Base-by-base conservation (phyloP, 2,329 filamentous ascomycete genomes). In the Curvularia verruculosa region DNA sequence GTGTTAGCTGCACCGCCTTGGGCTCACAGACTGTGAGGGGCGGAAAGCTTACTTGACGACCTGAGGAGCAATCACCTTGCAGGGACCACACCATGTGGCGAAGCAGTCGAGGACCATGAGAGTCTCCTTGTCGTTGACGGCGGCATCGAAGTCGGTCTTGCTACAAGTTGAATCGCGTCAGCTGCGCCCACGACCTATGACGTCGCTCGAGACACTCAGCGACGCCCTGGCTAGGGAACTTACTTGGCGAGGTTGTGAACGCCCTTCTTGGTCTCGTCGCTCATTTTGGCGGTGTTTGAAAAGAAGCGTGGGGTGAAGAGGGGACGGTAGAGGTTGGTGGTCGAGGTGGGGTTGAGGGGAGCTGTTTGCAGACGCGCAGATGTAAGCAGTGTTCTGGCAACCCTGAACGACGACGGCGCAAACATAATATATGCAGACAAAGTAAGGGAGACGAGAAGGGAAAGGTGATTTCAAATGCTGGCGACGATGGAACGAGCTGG, bases 61-160 rank as follows among this genome's bases (percentile, higher is more conserved):
- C 61, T 87, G 78, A 58, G 93, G 94, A 18, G 92, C 86, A 71
- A 97, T 95, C 70, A 88, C 84, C 83, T 93, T 96, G 89, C 94
- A 98, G 59, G 94, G 94, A 59, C 92, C 92, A 82, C 94, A 98
- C 93, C 93, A 97, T 61, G 82, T 87, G 54, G 93, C 93, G 78
- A 89, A 92, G 81, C 87, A 92, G 82, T 98, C 94, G 71, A 98
- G 81, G 59, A 97, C 81, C 67, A 96, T 85, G 63, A 90, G 77
- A 51, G 82, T 83, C 71, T 86, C 78, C 53, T 81, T 68, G 49
- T 80, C 71, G 53, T 80, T 74, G 58, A 89, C 68, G 55, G 84
- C 83, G 29, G 76, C 70, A 53, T 85, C 75, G 77, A 86, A 92
- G 28, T 87, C 85, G 23, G 79, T 72, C 73, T 83, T 84, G 64